Evolutionary conservation across 2,329 filamentous ascomycete species (phyloP).

Genomic region (Neofusicoccum umdonicola): DNA sequence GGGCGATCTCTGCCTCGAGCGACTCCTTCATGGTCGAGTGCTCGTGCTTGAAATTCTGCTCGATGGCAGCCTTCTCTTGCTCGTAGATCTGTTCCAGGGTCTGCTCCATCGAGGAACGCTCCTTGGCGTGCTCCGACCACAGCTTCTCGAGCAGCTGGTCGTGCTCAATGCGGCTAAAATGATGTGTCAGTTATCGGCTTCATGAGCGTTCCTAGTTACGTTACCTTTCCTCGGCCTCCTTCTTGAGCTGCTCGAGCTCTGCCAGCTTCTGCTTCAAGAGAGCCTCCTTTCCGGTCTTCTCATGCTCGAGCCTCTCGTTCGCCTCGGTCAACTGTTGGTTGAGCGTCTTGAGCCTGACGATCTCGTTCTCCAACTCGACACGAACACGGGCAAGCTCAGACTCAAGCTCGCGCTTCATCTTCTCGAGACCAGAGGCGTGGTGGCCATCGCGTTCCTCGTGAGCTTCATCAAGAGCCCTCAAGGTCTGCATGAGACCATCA

Average conservation of each 20-base stretch:
- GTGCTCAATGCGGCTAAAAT: slow-evolving; percentile 4
- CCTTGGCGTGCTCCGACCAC: slow-evolving; percentile 13
- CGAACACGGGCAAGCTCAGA: not conserved
- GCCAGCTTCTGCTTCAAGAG: not conserved
- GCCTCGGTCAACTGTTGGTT: slow-evolving; percentile 15
- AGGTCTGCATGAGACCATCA: slow-evolving; percentile 17
- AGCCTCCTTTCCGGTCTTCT: not conserved
- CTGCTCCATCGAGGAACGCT: slow-evolving; percentile 14
- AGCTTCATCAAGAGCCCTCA: slow-evolving; percentile 10
- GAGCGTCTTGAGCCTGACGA: slow-evolving; percentile 16
- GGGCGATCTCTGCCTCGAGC: slow-evolving; percentile 12
- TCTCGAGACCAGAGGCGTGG: slow-evolving; percentile 9
- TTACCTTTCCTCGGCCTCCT: slow-evolving; percentile 10
- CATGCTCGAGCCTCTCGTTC: slow-evolving; percentile 15
- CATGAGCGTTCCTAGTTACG: not conserved
- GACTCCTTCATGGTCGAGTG: not conserved
- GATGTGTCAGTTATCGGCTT: not conserved
- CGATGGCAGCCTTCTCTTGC: slow-evolving; percentile 8
- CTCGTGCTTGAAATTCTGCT: not conserved
- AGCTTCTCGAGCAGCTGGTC: slow-evolving; percentile 15
- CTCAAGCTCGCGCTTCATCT: slow-evolving; percentile 16
- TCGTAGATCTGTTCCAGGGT: slow-evolving; percentile 12
- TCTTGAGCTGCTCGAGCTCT: not conserved
- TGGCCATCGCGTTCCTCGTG: slow-evolving; percentile 16
- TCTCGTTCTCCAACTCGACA: slow-evolving; percentile 15